Evolutionary conservation across 2,329 filamentous ascomycete genomes (phyloP).

Genomic region (Fusarium buharicum): DNA sequence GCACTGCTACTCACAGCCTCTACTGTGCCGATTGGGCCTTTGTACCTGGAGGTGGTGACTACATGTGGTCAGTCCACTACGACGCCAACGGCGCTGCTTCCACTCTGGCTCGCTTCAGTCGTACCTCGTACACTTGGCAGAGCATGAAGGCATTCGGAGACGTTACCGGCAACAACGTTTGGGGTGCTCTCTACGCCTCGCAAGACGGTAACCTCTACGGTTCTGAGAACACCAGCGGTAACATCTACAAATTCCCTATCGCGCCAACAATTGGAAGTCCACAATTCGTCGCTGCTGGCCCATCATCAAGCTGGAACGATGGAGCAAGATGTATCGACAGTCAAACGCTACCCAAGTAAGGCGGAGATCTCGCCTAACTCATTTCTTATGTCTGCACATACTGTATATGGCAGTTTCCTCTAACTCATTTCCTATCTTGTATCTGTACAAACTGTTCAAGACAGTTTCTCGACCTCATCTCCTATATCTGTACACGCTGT

Average conservation of each 20-base stretch:
- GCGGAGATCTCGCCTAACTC: constrained; percentile 1
- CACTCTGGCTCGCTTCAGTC: constrained; percentile 37
- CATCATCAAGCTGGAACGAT: constrained; percentile 30
- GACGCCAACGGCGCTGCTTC: neutral
- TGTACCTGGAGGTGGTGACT: constrained; percentile 43
- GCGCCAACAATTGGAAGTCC: constrained; percentile 24
- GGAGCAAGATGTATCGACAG: constrained; percentile 40
- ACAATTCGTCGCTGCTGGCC: constrained; percentile 23
- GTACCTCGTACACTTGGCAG: constrained; percentile 33
- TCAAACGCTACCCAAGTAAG: constrained; percentile 9
- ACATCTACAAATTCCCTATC: constrained; percentile 38
- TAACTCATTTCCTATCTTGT: neutral
- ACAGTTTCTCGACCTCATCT: neutral
- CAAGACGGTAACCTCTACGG: constrained; percentile 39
- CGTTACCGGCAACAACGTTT: constrained; percentile 28
- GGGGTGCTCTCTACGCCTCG: constrained; percentile 38
- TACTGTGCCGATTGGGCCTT: constrained; percentile 40
- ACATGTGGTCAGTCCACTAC: constrained; percentile 34
- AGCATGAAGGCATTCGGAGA: constrained; percentile 17
- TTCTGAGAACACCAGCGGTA: constrained; percentile 32
- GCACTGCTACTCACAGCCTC: constrained; percentile 16
- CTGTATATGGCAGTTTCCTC: neutral
- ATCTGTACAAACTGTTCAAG: neutral
- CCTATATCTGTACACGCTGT: constrained; percentile 5
- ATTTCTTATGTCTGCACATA: constrained; percentile 24